Base-by-base conservation (phyloP, 2,329 filamentous ascomycete species). In the Ascochyta clinopodiicola region DNA sequence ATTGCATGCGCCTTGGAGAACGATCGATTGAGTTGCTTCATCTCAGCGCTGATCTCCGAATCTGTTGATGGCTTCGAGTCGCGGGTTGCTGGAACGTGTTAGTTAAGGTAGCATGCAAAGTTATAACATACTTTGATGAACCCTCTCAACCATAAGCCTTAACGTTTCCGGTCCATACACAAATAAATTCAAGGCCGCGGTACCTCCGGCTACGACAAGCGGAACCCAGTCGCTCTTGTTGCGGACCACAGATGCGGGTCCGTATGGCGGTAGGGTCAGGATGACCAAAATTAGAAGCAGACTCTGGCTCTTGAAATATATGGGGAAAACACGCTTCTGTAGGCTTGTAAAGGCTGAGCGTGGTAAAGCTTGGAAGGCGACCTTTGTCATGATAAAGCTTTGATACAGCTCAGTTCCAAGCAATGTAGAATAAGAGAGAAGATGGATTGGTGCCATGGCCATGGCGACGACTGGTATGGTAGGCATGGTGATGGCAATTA, bases 1-100 rank as follows among this genome's bases (percentile, higher is more conserved):
- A 78, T 77, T 8, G 76, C 77, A 63, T 80, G 76, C 21, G 71
- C 71, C 10, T 62, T 57, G 1, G 71, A 68, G 50, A 79, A 79
- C 0, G 47, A 61, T 8, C 68, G 67, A 46, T 77, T 77, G 1
- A 75, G 40, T 2, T 42, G 36, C 35, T 62, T 46, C 59, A 65
- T 68, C 17, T 67, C 62, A 2, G 57, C 57, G 34, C 59, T 66
- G 1, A 51, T 43, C 0, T n/a, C 35, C 19, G 45, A 27, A n/a
- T 19, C 42, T 17, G 24, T 19, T 1, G 59, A 47, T 9, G 38
- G 21, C 24, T 52, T 57, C 8, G 44, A 52, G 34, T 69, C 64
- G 13, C 53, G 57, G 13, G 65, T 67, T 36, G 54, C 69, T 70
- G 25, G 9, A 32, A 0, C 15, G 7, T 8, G 51, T 60, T 6